Base-by-base conservation (phyloP, 2,329 filamentous ascomycete species). In the Fusarium sp. region DNA sequence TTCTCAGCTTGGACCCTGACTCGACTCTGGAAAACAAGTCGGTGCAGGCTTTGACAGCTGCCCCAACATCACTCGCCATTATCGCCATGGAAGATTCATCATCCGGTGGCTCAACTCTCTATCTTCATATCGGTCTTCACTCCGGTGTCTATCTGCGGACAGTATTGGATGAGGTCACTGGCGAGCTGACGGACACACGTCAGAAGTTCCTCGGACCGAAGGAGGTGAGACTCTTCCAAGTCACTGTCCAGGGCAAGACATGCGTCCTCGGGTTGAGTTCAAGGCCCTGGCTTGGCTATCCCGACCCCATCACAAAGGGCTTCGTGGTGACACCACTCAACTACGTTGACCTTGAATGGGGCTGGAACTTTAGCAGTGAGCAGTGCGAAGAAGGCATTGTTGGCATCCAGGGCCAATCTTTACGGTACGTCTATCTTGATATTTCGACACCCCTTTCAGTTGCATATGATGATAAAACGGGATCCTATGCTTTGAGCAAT, bases 131-230 rank as follows among this genome's bases (percentile, higher is more conserved):
- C 69, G 97, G 96, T 64, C 89, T 99, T 2, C 93, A 96, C 80
- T 98, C 95, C 33, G 96, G 97, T 64, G 95, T 99, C 12, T 99
- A 99, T 80, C 90, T 99, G 27, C 91, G 97, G 51, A 98, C 96
- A 0, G 94, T 98, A 7, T 86, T 99, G 17, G 96, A 99, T 78
- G 97, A 98, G 80, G 90, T 98, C 44, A 98, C 95, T 4, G 97
- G 97, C 67, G 96, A 99, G 80, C 87, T 99, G 38, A 97, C 95
- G 2, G 96, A 99, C 80, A 98, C 96, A 0, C 89, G 96, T 53
- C 96, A 96, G 69, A 95, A 97, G 65, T 99, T 99, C 83, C 87
- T 99, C 10, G 97, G 97, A 0, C 93, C 95, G 0, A 96, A 96
- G 76, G 91, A 94, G 31, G 95, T 97, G 49, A 94, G 94, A 75